Evolutionary conservation across 345 rosid genomes (phyloP), one percentile per base, ranked within the genome.

Genomic region (Salix brachista): DNA sequence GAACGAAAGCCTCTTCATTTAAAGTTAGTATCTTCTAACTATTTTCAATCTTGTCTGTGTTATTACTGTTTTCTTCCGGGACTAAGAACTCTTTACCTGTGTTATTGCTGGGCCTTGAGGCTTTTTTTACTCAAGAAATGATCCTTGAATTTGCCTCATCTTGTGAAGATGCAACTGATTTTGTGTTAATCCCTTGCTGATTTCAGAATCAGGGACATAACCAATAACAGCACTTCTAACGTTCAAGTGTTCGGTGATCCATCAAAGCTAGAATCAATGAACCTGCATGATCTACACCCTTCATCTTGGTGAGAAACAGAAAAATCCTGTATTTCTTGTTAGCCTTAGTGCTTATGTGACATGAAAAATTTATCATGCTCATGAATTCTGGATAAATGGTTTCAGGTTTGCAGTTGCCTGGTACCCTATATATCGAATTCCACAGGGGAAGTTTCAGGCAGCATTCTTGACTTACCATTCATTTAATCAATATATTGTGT

Each of bases 351-450:
- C 12, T 66, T 36, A 66, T 34, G 13, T 36, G 14, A 18, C 11
- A 23, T 1, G 28, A 9, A n/a, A 58, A 23, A n/a, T 23, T 58
- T 58, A 14, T 32, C 69, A 66, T 36, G 8, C 23, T 30, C 37
- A 19, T 66, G 26, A 28, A 17, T 30, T 11, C 36, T 12, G 28
- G 34, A 28, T 19, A 61, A 28, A 70, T 61, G 48, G 41, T 65
- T 70, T 42, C 71, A 83, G 86, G 81, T 83, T 77, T 75, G 74
- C 83, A 39, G 86, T 83, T 28, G 86, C 83, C 8, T 80, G 86
- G 86, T 77, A 83, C 78, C 83, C 86, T 18, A 71, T 80, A 61
- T 80, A 77, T 50, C 62, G 71, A 61, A 83, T 83, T 66, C 83
- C 86, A 5, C 75, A 41, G 19, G 79, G 81, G 17, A 80, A 71